A percentile compares a stretch with the other conserved stretches of the same genome.
phyloP scores from a whole-genome alignment of 1,284 basidiomycete species.

The Boletus semigastroideus region DNA sequence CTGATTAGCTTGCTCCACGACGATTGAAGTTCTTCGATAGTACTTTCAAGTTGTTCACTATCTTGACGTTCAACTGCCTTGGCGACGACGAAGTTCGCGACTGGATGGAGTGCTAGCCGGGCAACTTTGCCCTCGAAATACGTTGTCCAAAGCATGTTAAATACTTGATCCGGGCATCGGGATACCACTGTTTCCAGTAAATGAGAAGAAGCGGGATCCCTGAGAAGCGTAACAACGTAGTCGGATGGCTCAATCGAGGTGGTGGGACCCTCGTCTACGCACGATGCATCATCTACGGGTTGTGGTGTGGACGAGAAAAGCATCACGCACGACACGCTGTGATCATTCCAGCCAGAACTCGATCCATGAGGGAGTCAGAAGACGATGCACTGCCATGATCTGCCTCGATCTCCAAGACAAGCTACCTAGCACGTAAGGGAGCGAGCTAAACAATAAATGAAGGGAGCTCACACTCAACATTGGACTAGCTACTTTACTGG shows the following conservation, averaged over 20 bases:
- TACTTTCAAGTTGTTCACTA: constrained; percentile 53
- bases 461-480: constrained; percentile 64
- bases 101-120: constrained; percentile 78
- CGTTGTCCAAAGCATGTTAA: constrained; percentile 67
- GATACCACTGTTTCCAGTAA: constrained; percentile 77
- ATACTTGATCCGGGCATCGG: constrained; percentile 61
- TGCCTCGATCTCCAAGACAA: constrained; percentile 78
- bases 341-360: constrained; percentile 78
- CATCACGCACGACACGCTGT: constrained; percentile 55
- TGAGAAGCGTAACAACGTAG: constrained; percentile 75
- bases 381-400: constrained; percentile 58
- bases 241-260: constrained; percentile 56
- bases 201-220: constrained; percentile 86
- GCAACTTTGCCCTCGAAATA: constrained; percentile 76
- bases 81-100: constrained; percentile 89
- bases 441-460: neutral
- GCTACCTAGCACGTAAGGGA: constrained; percentile 40
- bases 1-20: constrained; percentile 52
- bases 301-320: neutral
- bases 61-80: constrained; percentile 67
- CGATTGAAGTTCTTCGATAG: constrained; percentile 57
- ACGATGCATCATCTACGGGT: constrained; percentile 4
- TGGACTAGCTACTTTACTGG: constrained; percentile 80
- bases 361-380: constrained; percentile 78
- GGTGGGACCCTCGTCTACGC: constrained; percentile 38